A percentile compares a stretch with the other conserved stretches of the same genome.
phyloP scores from a whole-genome alignment of 2,329 filamentous ascomycete species.

The Incumbomyces lentus region DNA sequence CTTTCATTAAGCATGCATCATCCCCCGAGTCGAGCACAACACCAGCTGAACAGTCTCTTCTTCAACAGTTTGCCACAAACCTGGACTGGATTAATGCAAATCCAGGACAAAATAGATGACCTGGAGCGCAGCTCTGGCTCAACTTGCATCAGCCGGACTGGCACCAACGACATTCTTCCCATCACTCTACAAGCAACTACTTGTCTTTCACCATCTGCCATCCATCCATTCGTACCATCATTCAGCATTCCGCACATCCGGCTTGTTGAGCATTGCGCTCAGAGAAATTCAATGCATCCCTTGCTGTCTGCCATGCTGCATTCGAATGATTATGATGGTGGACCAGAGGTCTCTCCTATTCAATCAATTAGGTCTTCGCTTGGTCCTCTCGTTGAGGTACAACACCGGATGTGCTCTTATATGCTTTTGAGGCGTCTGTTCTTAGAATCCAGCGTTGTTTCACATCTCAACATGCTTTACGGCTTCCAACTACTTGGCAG shows the following conservation, averaged over 20 bases:
- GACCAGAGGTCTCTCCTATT: conserved; percentile 9
- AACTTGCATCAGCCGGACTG: no score
- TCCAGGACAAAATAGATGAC: not conserved
- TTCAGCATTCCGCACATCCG: conserved; percentile 4
- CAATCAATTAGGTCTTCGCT: conserved; percentile 54
- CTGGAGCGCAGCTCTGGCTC: not conserved
- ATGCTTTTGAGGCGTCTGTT: conserved; percentile 71
- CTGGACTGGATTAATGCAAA: not conserved
- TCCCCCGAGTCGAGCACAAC: not conserved
- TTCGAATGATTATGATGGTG: conserved; percentile 1
- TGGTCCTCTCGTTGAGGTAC: conserved; percentile 59
- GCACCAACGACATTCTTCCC: no score
- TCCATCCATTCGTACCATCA: conserved; percentile 8
- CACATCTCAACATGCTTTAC: conserved; percentile 64
- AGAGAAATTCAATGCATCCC: conserved; percentile 7
- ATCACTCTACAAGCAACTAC: no score
- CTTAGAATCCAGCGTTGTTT: conserved; percentile 56
- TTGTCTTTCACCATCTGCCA: not conserved
- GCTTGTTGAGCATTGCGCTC: not conserved
- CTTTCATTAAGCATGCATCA: not conserved
- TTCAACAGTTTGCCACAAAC: not conserved
- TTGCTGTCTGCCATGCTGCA: conserved; percentile 5
- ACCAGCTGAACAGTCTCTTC: not conserved
- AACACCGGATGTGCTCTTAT: conserved; percentile 66
- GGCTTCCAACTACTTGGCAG: conserved; percentile 78